Conservation (phyloP, 1,284 basidiomycete species). For the Rhizoctonia solani region DNA sequence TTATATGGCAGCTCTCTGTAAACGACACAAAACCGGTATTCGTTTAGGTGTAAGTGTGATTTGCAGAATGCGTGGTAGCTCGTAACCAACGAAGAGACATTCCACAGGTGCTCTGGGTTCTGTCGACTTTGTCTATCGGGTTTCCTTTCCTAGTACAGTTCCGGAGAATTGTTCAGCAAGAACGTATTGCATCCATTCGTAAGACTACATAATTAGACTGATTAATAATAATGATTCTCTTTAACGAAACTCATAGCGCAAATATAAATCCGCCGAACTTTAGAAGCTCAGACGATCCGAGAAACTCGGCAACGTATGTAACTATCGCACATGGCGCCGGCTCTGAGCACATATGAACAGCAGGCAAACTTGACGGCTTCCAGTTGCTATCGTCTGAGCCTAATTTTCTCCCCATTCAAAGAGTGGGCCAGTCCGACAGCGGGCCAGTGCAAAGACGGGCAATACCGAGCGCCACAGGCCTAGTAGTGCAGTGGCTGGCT, state of each 20-base stretch:
- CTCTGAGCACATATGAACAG: not conserved
- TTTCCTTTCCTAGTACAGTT: constrained; percentile 59
- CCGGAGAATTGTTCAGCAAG: constrained; percentile 60
- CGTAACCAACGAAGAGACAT: constrained; percentile 30
- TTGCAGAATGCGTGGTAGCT: constrained; percentile 11
- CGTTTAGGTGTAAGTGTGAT: constrained; percentile 60
- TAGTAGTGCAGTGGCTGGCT: not conserved
- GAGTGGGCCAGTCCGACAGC: not conserved
- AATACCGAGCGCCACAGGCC: not conserved
- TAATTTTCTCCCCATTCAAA: too few species aligned
- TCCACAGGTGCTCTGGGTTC: constrained; percentile 49
- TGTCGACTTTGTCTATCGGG: constrained; percentile 57
- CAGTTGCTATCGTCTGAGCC: too few species aligned
- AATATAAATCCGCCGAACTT: not conserved
- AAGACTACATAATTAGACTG: constrained; percentile 48
- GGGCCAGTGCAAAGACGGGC: not conserved
- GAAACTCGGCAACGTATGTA: too few species aligned
- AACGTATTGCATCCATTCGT: constrained; percentile 74
- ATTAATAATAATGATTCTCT: not conserved
- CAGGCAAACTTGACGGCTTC: too few species aligned
- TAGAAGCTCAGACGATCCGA: too few species aligned
- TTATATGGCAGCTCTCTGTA: constrained; percentile 59
- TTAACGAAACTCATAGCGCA: not conserved
- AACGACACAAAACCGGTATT: constrained; percentile 59
- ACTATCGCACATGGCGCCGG: not conserved